Evolutionary conservation across 148 eudicot genomes (phyloP).

Genomic region (Fagopyrum tataricum): DNA sequence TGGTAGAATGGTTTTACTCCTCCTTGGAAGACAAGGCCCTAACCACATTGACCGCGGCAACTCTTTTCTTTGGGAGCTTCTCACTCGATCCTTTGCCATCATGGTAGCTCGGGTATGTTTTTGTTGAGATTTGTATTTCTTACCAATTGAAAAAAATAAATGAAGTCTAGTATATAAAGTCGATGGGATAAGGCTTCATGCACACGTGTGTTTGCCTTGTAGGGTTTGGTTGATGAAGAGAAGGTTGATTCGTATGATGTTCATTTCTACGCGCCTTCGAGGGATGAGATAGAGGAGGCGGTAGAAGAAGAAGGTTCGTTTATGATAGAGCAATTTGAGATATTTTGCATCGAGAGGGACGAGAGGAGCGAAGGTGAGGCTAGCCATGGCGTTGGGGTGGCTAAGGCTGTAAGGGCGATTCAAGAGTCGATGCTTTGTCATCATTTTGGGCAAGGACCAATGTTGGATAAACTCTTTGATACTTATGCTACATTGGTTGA

Average conservation of each 20-base stretch:
- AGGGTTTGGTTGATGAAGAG: conserved; percentile 58
- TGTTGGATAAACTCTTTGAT: conserved; percentile 53
- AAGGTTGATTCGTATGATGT: conserved; percentile 66
- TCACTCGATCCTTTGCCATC: conserved; percentile 45
- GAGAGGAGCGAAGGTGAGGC: background rate
- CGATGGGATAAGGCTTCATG: too few species aligned
- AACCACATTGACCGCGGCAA: conserved; percentile 65
- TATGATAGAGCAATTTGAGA: conserved; percentile 37
- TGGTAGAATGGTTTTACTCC: conserved; percentile 65
- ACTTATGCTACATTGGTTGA: conserved; percentile 49
- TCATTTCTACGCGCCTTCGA: conserved; percentile 81
- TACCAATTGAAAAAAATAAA: too few species aligned
- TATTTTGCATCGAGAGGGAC: conserved; percentile 40
- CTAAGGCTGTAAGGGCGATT: conserved; percentile 67
- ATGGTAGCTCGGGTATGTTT: conserved; percentile 44
- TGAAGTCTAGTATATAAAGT: too few species aligned
- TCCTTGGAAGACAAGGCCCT: conserved; percentile 52
- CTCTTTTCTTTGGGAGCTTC: conserved; percentile 71
- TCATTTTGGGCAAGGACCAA: conserved; percentile 65
- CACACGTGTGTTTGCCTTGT: background rate
- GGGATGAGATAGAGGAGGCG: conserved; percentile 58
- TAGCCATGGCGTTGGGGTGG: conserved; percentile 53
- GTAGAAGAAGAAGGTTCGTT: conserved; percentile 67
- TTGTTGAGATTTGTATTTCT: background rate
- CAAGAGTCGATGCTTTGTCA: conserved; percentile 68